Percentiles rank a stretch among this genome's conserved stretches.
These are phyloP conservation scores for Saposhnikovia divaricata DNA, from an alignment of 129 eudicot genomes.

Conservation along the genomic window DNA sequence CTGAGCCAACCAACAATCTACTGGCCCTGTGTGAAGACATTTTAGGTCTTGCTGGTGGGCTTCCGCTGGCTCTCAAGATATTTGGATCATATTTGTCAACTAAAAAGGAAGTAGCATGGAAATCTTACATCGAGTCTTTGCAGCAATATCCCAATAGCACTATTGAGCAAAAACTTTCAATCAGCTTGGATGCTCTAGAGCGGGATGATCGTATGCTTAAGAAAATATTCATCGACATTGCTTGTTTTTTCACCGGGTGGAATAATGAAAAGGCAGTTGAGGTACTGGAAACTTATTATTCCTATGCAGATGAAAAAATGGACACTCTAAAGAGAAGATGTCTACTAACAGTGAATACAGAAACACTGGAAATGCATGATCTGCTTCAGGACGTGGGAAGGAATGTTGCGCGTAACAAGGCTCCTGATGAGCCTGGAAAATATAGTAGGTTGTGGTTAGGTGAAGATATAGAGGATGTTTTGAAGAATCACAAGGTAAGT, in stretches of 20 bases:
- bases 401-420: background rate
- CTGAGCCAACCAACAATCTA: background rate
- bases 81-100: conserved; percentile 25
- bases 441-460: background rate
- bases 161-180: background rate
- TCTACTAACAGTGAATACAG: no score
- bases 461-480: background rate
- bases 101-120: conserved; percentile 5
- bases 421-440: background rate
- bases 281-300: background rate
- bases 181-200: background rate
- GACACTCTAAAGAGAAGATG: background rate
- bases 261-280: no score
- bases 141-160: background rate
- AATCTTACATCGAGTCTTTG: background rate
- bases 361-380: background rate
- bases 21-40: background rate
- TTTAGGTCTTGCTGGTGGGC: conserved; percentile 20
- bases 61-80: conserved; percentile 29
- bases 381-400: background rate
- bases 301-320: background rate
- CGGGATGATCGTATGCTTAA: background rate
- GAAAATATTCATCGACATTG: background rate
- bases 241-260: background rate
- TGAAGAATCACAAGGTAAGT: background rate